phyloP scores from a whole-genome alignment of 23 red algal genomes.

The Cyanidiococcus yangmingshanensis region DNA sequence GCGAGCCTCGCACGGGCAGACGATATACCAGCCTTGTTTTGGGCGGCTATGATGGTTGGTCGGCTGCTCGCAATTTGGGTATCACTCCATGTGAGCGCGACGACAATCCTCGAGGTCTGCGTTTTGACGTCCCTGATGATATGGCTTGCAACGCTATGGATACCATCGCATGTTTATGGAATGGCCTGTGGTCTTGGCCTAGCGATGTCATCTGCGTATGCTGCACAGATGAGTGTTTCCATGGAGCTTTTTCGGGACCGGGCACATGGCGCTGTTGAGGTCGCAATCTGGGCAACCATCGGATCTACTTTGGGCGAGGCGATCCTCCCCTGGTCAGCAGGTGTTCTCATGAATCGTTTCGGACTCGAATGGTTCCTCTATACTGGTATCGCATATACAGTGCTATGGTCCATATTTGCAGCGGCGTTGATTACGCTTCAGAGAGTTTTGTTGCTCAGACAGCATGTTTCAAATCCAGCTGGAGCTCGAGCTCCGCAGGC shows the following conservation, averaged over 20 bases:
- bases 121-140: not conserved
- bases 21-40: not conserved
- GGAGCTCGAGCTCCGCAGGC: not conserved
- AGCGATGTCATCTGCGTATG: not conserved
- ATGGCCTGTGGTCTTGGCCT: not conserved
- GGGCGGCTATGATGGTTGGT: not conserved
- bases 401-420: not conserved
- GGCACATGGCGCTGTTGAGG: not conserved
- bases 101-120: not conserved
- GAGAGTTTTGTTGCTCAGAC: not conserved
- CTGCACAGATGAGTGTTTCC: not conserved
- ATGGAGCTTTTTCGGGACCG: not conserved
- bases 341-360: not conserved
- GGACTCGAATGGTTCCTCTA: not conserved
- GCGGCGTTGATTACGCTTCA: not conserved
- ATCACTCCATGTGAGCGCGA: not conserved
- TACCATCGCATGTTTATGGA: not conserved
- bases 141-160: not conserved
- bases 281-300: not conserved
- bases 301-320: not conserved
- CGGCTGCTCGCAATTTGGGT: not conserved
- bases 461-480: not conserved
- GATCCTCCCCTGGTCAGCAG: not conserved
- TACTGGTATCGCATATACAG: not conserved
- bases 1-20: not conserved